Evolutionary conservation across 2,329 filamentous ascomycete species (phyloP).

Genomic region (Aspergillus caelatus): DNA sequence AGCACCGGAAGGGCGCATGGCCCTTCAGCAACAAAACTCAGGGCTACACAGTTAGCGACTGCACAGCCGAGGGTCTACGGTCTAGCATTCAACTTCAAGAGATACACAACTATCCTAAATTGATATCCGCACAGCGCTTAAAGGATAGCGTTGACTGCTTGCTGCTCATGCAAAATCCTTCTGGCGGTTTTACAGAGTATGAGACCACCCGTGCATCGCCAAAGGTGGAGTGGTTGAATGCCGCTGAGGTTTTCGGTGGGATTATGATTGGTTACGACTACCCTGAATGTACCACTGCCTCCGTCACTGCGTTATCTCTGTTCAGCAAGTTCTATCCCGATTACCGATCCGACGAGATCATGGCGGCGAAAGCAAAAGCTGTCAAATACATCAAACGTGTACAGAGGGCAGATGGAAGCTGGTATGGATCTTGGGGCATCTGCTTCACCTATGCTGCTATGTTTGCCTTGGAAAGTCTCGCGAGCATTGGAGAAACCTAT

Average conservation of each 20-base stretch:
- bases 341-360: conserved; percentile 77
- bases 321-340: conserved; percentile 81
- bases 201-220: conserved; percentile 79
- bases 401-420: conserved; percentile 82
- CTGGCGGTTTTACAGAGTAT: conserved; percentile 87
- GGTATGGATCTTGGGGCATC: conserved; percentile 98
- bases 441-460: conserved; percentile 97
- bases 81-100: conserved; percentile 82
- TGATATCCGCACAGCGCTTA: conserved; percentile 76
- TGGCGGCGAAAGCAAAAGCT: conserved; percentile 70
- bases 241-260: conserved; percentile 90
- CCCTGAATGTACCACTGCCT: conserved; percentile 94
- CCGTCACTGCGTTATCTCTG: conserved; percentile 81
- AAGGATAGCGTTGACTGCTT: conserved; percentile 89
- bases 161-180: conserved; percentile 84
- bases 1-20: conserved; percentile 91
- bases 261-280: conserved; percentile 99
- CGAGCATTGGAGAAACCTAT: conserved; percentile 80
- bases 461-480: conserved; percentile 90
- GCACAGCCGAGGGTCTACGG: conserved; percentile 88
- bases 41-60: conserved; percentile 94
- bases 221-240: conserved; percentile 83
- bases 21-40: conserved; percentile 91
- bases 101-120: conserved; percentile 70
- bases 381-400: conserved; percentile 80